Base-by-base conservation (phyloP, 179 eudicot genomes). In the Heliamphora pulchella region DNA sequence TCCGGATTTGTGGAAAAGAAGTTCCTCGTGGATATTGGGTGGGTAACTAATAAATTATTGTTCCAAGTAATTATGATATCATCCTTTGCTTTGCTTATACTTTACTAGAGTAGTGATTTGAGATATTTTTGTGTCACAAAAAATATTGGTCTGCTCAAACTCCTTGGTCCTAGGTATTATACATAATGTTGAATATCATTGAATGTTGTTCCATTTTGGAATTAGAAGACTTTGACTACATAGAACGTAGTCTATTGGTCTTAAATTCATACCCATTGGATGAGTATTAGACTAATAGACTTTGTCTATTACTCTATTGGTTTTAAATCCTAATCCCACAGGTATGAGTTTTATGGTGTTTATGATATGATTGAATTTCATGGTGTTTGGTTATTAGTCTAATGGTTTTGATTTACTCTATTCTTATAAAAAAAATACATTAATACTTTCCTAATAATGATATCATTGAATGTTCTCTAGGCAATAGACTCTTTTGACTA, bases 1-100 rank as follows among this genome's bases (percentile, higher is more conserved):
- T 85, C 81, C 91, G 82, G 51, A 91, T 96, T 80, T 96, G 99
- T 86, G 99, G 99, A 76, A 88, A 90, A 85, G 94, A 91, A 85
- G 89, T 94, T 86, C 99, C 99, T 77, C 96, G 98, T 72, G 98
- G 97, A 87, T 92, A 92, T 84, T 96, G 98, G 98, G 99, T 96
- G 80, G 75, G 94, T 86, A 57, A 64, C 7, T 69, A 1, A 15
- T 81, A 11, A 8, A 9, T 41, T 66, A 48, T 75, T 75, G 54
- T 74, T 53, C 76, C 67, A 47, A 20, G 9, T 68, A 69, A 44
- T 75, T 58, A n/a, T 64, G 44, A 14, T 14, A 20, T 71, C 48
- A 5, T 75, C 43, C 77, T 59, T 62, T 58, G 11, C 46, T 9
- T 76, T 18, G 47, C 39, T 20, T 46, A 64, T 77, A 46, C 13